These are phyloP conservation scores for Mucor velutinosus DNA, from an alignment of 371 early-diverging fungal species.

Conservation along the genomic window DNA sequence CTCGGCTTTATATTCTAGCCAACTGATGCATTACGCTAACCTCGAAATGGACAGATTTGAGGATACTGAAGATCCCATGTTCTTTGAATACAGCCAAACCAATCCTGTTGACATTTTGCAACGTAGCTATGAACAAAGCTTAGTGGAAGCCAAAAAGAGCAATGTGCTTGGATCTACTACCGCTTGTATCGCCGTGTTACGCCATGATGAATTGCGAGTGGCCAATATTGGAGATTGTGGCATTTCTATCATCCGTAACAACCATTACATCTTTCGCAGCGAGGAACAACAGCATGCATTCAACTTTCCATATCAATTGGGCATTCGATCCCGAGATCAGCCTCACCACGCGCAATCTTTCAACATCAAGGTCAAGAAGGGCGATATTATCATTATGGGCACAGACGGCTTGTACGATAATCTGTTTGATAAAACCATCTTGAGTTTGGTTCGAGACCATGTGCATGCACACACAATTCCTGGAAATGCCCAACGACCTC, in stretches of 20 bases:
- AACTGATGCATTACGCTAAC: slow-evolving; percentile 91
- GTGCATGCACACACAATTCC: slow-evolving; percentile 59
- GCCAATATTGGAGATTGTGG: slow-evolving; percentile 96
- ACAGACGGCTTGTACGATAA: slow-evolving; percentile 86
- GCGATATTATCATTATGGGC: slow-evolving; percentile 79
- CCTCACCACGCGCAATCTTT: slow-evolving; percentile 76
- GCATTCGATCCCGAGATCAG: slow-evolving; percentile 65
- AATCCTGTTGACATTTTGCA: slow-evolving; percentile 82
- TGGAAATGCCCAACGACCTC: slow-evolving; percentile 42
- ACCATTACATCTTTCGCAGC: slow-evolving; percentile 86
- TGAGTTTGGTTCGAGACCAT: slow-evolving; percentile 70
- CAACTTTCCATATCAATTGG: slow-evolving; percentile 83
- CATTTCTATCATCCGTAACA: slow-evolving; percentile 82
- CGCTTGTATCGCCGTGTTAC: slow-evolving; percentile 83
- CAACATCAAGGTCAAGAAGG: slow-evolving; percentile 75
- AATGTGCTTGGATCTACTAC: slow-evolving; percentile 88
- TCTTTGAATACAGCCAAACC: slow-evolving; percentile 69
- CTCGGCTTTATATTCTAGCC: slow-evolving; percentile 86
- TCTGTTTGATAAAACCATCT: slow-evolving; percentile 79
- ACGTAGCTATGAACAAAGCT: slow-evolving; percentile 74
- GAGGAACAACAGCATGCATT: slow-evolving; percentile 90
- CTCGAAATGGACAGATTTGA: slow-evolving; percentile 79
- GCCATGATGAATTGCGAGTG: slow-evolving; percentile 89
- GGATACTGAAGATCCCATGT: slow-evolving; percentile 46
- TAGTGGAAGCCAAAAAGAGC: slow-evolving; percentile 66